Conservation (phyloP, 2,329 filamentous ascomycete species). For the Nemania sp. region DNA sequence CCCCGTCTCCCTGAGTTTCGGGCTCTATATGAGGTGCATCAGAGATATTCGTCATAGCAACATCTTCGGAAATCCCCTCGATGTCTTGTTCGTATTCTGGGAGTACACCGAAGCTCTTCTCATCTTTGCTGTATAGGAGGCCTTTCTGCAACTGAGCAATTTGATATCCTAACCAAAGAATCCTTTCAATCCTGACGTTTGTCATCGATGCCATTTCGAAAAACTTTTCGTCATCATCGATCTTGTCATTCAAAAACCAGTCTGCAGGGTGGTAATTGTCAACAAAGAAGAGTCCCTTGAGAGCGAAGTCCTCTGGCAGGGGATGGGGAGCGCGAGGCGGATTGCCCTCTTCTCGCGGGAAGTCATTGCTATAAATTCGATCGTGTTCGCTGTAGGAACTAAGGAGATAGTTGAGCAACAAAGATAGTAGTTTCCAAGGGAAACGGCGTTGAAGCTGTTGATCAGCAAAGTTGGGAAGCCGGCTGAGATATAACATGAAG, state of each 20-base stretch:
- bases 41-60: conserved; percentile 26
- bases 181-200: conserved; percentile 59
- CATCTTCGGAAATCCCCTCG: conserved; percentile 28
- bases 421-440: conserved; percentile 57
- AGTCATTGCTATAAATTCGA: conserved; percentile 47
- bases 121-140: conserved; percentile 48
- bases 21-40: neutral
- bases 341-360: conserved; percentile 51
- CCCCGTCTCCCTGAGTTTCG: neutral
- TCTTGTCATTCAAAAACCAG: conserved; percentile 61
- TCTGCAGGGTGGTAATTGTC: conserved; percentile 59
- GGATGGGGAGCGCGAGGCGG: conserved; percentile 58
- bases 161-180: conserved; percentile 59
- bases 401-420: conserved; percentile 46
- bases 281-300: conserved; percentile 65
- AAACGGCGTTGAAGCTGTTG: conserved; percentile 47
- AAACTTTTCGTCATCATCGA: conserved; percentile 69
- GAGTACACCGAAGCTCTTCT: conserved; percentile 45
- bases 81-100: conserved; percentile 44
- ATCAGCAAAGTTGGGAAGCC: conserved; percentile 42
- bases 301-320: conserved; percentile 69
- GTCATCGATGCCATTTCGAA: conserved; percentile 64
- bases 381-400: conserved; percentile 36
- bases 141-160: conserved; percentile 50
- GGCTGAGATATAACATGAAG: conserved; percentile 56